Evolutionary conservation across 768 basidiomycete genomes (phyloP).

Genomic region (Leccinum aurantiacum): DNA sequence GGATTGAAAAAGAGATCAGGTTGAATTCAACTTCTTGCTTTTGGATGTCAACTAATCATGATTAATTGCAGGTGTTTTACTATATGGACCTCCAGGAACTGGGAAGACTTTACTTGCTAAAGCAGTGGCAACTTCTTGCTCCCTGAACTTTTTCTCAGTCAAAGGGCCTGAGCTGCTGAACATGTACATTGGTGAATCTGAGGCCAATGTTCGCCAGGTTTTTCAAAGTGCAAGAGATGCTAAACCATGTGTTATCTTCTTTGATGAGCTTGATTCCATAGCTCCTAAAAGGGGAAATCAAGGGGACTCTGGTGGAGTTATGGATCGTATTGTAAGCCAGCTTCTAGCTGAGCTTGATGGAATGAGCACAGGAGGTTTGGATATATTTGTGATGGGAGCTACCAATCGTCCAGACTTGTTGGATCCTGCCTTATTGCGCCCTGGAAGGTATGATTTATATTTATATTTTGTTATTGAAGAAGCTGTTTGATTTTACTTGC

Average conservation of each 20-base stretch:
- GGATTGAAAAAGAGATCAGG: constrained; percentile 97
- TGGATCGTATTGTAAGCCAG: constrained; percentile 97
- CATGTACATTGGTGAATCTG: constrained; percentile 98
- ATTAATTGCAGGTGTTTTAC: constrained; percentile 63
- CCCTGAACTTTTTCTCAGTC: constrained; percentile 95
- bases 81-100: constrained; percentile 95
- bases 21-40: constrained; percentile 26
- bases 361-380: constrained; percentile 65
- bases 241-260: constrained; percentile 92
- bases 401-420: constrained; percentile 93
- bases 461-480: not conserved
- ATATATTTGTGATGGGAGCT: constrained; percentile 94
- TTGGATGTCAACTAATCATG: constrained; percentile 1
- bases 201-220: constrained; percentile 92
- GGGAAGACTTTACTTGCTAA: constrained; percentile 95
- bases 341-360: constrained; percentile 92
- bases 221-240: constrained; percentile 93
- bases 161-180: constrained; percentile 95
- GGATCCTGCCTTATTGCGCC: constrained; percentile 85
- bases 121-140: constrained; percentile 92
- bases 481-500: not conserved
- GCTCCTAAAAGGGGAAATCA: constrained; percentile 94
- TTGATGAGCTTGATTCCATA: constrained; percentile 93
- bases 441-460: constrained; percentile 62
- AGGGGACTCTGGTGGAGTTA: constrained; percentile 95